Evolutionary conservation across 108 stramenopile species (phyloP).

Genomic region (Epipyxis sp.): DNA sequence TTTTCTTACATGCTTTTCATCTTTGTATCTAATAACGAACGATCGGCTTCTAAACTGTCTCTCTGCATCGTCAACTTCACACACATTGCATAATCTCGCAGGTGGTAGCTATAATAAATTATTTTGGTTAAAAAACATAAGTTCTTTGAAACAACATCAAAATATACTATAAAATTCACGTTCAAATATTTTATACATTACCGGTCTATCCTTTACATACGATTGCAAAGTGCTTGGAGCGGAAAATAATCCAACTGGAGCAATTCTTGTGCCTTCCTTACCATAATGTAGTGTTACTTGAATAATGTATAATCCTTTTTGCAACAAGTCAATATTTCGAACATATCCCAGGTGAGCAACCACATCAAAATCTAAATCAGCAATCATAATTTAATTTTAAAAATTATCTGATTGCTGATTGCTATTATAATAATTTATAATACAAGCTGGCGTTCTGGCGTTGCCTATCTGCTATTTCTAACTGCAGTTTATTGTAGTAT

Average conservation of each 20-base stretch:
- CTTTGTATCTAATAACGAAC: constrained; percentile 3
- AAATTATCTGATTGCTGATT: too few relatives aligned
- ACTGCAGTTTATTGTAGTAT: too few relatives aligned
- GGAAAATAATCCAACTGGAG: constrained; percentile 15
- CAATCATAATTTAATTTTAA: too few relatives aligned
- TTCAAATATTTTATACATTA: background rate
- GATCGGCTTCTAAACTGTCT: background rate
- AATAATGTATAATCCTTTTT: constrained; percentile 22
- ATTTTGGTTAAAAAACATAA: background rate
- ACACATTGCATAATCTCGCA: background rate
- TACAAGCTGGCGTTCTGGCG: too few relatives aligned
- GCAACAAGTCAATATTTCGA: constrained; percentile 31
- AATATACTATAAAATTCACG: background rate
- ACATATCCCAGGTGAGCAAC: constrained; percentile 17
- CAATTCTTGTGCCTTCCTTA: background rate
- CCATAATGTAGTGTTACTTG: background rate
- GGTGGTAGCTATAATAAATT: background rate
- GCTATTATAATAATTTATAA: too few relatives aligned
- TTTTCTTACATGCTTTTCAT: constrained; percentile 19
- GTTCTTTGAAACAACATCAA: background rate
- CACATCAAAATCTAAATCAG: constrained; percentile 12
- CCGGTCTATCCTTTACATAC: constrained; percentile 7
- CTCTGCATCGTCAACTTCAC: constrained; percentile 6
- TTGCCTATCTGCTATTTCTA: too few relatives aligned
- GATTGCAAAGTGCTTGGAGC: background rate